Evolutionary conservation across 768 basidiomycete species (phyloP), one percentile per base, ranked within the genome.

Genomic region (Kwoniella dejecticola): DNA sequence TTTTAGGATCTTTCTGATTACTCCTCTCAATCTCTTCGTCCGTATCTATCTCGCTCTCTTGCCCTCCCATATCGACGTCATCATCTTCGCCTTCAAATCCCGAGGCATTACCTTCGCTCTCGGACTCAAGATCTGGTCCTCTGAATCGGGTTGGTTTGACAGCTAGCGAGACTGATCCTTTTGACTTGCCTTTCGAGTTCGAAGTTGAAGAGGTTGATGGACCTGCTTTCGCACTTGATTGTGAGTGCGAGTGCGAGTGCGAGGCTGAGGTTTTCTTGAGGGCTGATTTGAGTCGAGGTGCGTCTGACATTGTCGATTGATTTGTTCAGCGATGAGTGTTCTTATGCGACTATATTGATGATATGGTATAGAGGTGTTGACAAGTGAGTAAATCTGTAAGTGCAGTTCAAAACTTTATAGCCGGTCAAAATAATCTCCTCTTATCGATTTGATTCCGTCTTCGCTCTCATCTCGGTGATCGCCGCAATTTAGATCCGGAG

Each of bases 1-100:
- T 70, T 21, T 68, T 69, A 52, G 64, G 72, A 27, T 62, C 69
- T 19, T 62, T 69, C 27, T 57, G 57, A 45, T 78, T 67, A 40
- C 60, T 66, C 38, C 57, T 56, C 49, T 74, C 75, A 56, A 77
- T 75, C 67, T 77, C 76, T 30, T 77, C 76, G 38, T 74, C 75
- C 26, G 75, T 77, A 63, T 66, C 59, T 40, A 61, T 4, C 26
- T 63, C 66, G 15, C 15, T 36, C 21, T 62, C 63, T 10, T 60
- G 57, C 31, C 57, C 57, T 1, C 60, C 66, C 44, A 62, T 60
- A 36, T 74, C 75, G 33, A 73, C 71, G 60, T 76, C 75, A 46
- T 71, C 72, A 42, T 65, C 60, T 36, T 65, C 44, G 42, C 63
- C 64, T 40, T 61, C 64, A 36, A 62, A 62, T 0, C 60, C 60